Conservation (phyloP, 2,329 filamentous ascomycete genomes). For the Periglandula ipomoeae region DNA sequence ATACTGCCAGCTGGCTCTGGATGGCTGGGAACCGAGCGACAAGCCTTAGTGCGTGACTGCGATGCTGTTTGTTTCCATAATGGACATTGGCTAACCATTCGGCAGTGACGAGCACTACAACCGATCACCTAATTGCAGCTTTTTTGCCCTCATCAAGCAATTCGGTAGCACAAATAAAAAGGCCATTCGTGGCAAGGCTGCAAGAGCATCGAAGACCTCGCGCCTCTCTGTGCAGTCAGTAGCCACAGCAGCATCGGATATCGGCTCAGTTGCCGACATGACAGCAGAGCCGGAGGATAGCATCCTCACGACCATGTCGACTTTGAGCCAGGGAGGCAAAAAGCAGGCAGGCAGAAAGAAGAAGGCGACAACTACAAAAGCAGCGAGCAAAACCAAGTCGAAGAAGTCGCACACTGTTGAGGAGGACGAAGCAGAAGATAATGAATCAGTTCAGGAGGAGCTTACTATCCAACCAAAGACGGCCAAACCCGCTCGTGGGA, state of each 20-base stretch:
- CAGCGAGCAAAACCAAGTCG: conserved; percentile 24
- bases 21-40: conserved; percentile 91
- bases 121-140: conserved; percentile 70
- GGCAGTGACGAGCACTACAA: conserved; percentile 74
- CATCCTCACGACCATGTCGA: conserved; percentile 49
- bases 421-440: conserved; percentile 17
- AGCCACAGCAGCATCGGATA: conserved; percentile 40
- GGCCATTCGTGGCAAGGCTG: conserved; percentile 42
- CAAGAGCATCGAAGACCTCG: conserved; percentile 58
- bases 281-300: conserved; percentile 47
- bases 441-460: conserved; percentile 19
- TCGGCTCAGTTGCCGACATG: conserved; percentile 37
- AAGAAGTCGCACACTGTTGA: conserved; percentile 40
- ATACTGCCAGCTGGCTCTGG: conserved; percentile 82
- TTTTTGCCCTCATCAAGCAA: conserved; percentile 62
- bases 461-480: conserved; percentile 19
- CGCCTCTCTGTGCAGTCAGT: conserved; percentile 53
- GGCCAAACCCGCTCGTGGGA: conserved; percentile 39
- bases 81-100: conserved; percentile 14
- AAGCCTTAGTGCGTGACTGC: conserved; percentile 63
- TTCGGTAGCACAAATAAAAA: conserved; percentile 47
- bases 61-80: neutral
- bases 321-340: conserved; percentile 46
- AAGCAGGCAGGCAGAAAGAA: conserved; percentile 43
- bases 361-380: conserved; percentile 42